A percentile compares a stretch with the other conserved stretches of the same genome.
Conservation (phyloP, 2,329 filamentous ascomycete genomes). For the Monilinia polystroma region DNA sequence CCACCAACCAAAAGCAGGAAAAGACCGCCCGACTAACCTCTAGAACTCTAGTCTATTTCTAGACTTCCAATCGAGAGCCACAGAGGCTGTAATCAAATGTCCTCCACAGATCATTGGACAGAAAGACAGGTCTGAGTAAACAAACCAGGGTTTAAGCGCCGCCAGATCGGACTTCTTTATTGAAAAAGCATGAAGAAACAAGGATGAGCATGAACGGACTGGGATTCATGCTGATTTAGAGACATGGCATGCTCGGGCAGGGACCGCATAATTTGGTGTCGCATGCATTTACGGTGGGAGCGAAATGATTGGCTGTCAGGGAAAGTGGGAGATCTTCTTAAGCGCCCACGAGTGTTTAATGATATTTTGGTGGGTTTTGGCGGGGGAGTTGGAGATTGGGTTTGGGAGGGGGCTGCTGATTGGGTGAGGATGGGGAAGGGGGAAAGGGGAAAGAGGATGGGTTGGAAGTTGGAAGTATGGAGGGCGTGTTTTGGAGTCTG, state of each 20-base stretch:
- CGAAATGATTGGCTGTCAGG: neutral
- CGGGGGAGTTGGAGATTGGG: constrained; percentile 12
- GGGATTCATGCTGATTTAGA: neutral
- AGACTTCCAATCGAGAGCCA: neutral
- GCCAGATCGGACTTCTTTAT: constrained; percentile 4
- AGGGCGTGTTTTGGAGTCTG: neutral
- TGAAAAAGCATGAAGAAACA: no score
- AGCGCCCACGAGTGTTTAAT: constrained; percentile 13
- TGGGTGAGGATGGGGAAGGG: neutral
- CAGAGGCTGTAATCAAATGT: no score
- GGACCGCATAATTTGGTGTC: neutral
- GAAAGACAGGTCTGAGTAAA: neutral
- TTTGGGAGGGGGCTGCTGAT: neutral
- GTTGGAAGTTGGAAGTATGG: neutral
- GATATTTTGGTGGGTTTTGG: neutral
- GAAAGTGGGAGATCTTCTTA: neutral
- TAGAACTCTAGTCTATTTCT: neutral
- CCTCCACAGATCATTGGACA: neutral
- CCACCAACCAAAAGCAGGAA: constrained; percentile 8
- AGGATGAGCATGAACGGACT: neutral
- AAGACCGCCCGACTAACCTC: neutral
- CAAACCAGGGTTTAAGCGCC: constrained; percentile 21
- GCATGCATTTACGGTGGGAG: constrained; percentile 4
- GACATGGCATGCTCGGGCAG: no score
- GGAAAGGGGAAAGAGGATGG: neutral